A percentile compares a stretch with the other conserved stretches of the same genome.
Evolutionary conservation across 2,329 filamentous ascomycete genomes (phyloP).

Genomic region (Aspergillus candidus): DNA sequence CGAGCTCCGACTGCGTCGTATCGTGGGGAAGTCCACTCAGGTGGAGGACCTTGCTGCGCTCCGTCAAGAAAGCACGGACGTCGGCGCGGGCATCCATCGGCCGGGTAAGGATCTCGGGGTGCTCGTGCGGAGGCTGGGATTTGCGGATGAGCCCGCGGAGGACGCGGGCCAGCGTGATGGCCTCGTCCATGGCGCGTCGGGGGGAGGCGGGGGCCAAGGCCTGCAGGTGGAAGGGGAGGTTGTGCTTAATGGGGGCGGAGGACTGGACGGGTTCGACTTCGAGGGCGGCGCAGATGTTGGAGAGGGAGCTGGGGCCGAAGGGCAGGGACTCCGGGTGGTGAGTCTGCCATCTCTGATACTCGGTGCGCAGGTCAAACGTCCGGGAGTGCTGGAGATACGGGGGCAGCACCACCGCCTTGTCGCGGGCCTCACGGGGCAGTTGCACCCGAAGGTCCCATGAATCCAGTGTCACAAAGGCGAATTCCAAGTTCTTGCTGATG

Average conservation of each 20-base stretch:
- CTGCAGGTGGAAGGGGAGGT: conserved; percentile 95
- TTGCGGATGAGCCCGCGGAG: conserved; percentile 90
- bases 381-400: conserved; percentile 96
- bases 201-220: conserved; percentile 92
- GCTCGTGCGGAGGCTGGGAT: conserved; percentile 87
- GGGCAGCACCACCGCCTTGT: conserved; percentile 94
- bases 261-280: conserved; percentile 97
- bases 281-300: conserved; percentile 95
- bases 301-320: conserved; percentile 89
- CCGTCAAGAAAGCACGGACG: conserved; percentile 89
- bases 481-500: conserved; percentile 84
- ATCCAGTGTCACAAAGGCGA: conserved; percentile 96
- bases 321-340: conserved; percentile 96
- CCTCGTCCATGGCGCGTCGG: conserved; percentile 94
- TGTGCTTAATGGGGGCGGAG: conserved; percentile 97
- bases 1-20: conserved; percentile 95
- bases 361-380: conserved; percentile 91
- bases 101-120: conserved; percentile 87
- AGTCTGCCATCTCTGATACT: conserved; percentile 98
- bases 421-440: conserved; percentile 91
- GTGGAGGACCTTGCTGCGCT: conserved; percentile 95
- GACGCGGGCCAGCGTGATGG: conserved; percentile 86
- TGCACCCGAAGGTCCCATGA: conserved; percentile 98
- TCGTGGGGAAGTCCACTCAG: conserved; percentile 97
- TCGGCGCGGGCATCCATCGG: conserved; percentile 97